Base-by-base conservation (phyloP, 305 asterid genomes). In the Vinca major region DNA sequence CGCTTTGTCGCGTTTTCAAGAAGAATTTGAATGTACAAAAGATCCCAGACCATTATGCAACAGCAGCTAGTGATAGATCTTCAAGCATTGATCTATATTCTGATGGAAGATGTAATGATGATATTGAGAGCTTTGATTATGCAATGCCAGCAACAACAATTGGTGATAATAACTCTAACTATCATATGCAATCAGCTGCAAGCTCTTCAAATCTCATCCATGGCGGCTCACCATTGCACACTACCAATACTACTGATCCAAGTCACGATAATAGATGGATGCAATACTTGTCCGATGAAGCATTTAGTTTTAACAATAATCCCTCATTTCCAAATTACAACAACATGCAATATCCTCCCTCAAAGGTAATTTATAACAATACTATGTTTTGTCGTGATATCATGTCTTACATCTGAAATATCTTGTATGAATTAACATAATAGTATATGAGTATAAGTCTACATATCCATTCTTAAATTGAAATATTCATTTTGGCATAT, bases 1-100 rank as follows among this genome's bases (percentile, higher is more conserved):
- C 99, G 7, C 93, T 94, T 67, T 94, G 97, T 57, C 92, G 99
- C 0, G 79, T 94, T 40, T 91, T 94, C 88, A 94, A 91, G 93
- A 94, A 91, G 82, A 91, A 90, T 73, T 70, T 94, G 80, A 91
- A 85, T 58, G 75, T 73, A 11, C 94, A 91, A 1, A 94, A 88
- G 78, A 68, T 71, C 0, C 96, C 81, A 67, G 95, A 89, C 3
- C 86, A 77, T 51, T 84, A 84, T 61, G 45, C 45, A 41, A 2
- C 45, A 4, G 79, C 74, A 26, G 80, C 75, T 11, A 85, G 86
- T 53, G 86, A 81, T 73, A 77, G 82, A 0, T 88, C 95, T 11
- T 81, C 95, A 0, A 80, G 88, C 83, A 80, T 86, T 3, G 89
- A 86, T 40, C 76, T 75, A 11, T 79, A 81, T 66, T 75, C 84